Conservation (phyloP, 768 basidiomycete species). For the Lanmaoa rubissima region DNA sequence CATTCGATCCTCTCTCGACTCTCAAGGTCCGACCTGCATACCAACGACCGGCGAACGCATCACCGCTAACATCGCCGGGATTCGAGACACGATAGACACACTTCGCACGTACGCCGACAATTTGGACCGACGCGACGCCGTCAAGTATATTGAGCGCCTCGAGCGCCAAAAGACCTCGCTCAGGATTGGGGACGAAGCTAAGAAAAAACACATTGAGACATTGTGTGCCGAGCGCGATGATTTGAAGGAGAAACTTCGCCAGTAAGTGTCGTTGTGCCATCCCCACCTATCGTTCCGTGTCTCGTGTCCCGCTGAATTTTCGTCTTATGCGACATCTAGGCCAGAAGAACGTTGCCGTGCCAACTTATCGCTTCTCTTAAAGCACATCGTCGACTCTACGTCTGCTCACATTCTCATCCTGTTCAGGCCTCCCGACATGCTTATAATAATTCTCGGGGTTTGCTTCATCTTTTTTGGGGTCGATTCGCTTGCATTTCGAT, state of each 20-base stretch:
- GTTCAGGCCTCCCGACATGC: neutral
- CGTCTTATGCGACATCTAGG: neutral
- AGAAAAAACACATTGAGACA: slow-evolving; percentile 21
- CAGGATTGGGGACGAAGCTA: slow-evolving; percentile 35
- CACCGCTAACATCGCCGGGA: slow-evolving; percentile 1
- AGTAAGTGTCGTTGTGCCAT: neutral
- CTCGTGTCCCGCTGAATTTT: neutral
- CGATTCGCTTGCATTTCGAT: too few species aligned
- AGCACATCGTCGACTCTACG: neutral
- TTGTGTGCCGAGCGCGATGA: slow-evolving; percentile 1
- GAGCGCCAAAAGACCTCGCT: slow-evolving; percentile 39
- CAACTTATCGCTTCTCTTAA: neutral
- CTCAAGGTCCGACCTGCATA: neutral
- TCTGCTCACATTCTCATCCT: neutral
- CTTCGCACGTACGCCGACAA: slow-evolving; percentile 6
- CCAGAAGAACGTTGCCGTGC: slow-evolving; percentile 1
- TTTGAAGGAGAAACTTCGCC: neutral
- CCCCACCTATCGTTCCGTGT: too few species aligned
- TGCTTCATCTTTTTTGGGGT: too few species aligned
- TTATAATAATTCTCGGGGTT: too few species aligned
- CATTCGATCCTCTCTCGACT: neutral
- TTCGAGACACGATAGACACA: neutral
- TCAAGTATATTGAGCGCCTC: slow-evolving; percentile 36
- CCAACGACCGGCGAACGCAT: slow-evolving; percentile 28
- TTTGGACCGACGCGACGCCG: slow-evolving; percentile 14